A percentile compares a stretch with the other conserved stretches of the same genome.
phyloP scores from a whole-genome alignment of 2,329 filamentous ascomycete genomes.

The Paraphoma sp. region DNA sequence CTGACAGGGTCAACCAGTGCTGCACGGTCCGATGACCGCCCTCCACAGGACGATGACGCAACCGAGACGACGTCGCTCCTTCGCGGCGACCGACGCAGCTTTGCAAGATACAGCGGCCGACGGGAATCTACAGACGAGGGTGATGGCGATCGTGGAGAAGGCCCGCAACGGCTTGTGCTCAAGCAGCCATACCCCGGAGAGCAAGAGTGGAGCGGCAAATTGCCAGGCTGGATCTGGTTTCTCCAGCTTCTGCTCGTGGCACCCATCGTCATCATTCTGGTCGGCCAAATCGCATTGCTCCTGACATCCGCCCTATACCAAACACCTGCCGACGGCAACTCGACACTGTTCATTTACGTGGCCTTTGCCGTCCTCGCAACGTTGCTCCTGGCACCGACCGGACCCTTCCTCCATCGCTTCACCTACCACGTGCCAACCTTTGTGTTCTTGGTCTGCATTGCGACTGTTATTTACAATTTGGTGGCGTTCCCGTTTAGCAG shows the following conservation, averaged over 20 bases:
- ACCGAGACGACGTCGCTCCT: constrained; percentile 66
- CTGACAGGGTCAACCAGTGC: constrained; percentile 41
- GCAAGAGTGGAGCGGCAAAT: constrained; percentile 80
- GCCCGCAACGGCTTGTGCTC: constrained; percentile 41
- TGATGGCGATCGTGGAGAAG: constrained; percentile 40
- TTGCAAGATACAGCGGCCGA: constrained; percentile 58
- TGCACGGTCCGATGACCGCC: constrained; percentile 40
- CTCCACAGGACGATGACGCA: constrained; percentile 47
- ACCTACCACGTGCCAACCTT: constrained; percentile 83
- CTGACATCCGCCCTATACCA: constrained; percentile 76
- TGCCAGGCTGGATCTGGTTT: constrained; percentile 88
- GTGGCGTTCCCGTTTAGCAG: constrained; percentile 86
- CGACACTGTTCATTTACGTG: constrained; percentile 74
- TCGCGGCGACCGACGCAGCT: constrained; percentile 60
- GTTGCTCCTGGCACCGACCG: constrained; percentile 75
- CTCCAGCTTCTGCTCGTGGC: constrained; percentile 82
- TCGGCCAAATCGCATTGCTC: constrained; percentile 78
- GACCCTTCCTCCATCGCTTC: constrained; percentile 86
- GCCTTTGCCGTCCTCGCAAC: constrained; percentile 71
- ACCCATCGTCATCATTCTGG: constrained; percentile 77
- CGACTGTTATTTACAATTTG: constrained; percentile 84
- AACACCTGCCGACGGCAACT: constrained; percentile 83
- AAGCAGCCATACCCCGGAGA: constrained; percentile 67
- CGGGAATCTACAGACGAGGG: constrained; percentile 48
- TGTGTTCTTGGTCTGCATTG: constrained; percentile 73